Evolutionary conservation across 805 yeast species (phyloP), one percentile per base, ranked within the genome.

Genomic region (Pichia rugopelliculosa): DNA sequence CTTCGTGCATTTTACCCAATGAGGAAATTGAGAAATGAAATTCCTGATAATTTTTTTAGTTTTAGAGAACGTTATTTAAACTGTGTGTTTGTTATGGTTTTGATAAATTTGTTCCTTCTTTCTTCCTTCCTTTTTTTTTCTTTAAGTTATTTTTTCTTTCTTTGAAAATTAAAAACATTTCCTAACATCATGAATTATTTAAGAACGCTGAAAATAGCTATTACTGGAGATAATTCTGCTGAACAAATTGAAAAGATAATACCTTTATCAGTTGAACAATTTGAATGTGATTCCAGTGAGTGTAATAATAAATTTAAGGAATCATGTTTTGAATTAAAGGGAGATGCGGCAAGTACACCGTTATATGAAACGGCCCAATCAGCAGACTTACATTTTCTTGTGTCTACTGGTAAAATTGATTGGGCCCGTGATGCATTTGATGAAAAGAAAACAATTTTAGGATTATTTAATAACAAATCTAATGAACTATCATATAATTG

Each of bases 341-440:
- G 53, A 13, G 56, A 5, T 21, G 61, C 53, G 15, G 46, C 47
- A 45, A 39, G 18, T 24, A 61, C 49, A 39, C 74, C 75, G 7
- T 69, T 89, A 25, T 88, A 85, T 78, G 82, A 84, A 49, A 73
- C 90, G 6, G 80, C 95, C 0, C 75, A 74, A 52, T 80, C 85
- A 1, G 80, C 79, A 39, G 82, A 80, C 3, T 59, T 84, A 22
- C 97, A 90, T 55, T 68, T 88, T 21, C 66, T 91, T 30, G 81
- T 90, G 0, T 84, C 96, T 2, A 89, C 97, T 0, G 95, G 93
- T 11, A 80, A 81, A 55, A 61, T 76, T 0, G 95, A 91, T 64
- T 91, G 99, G 99, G 69, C 67, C 15, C 91, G 79, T 52, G 85
- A 85, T 58, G 87, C 96, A 3, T 70, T 69, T 30, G 68, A 61